Evolutionary conservation across 163 green algal species (phyloP), one percentile per base, ranked within the genome.

Genomic region (Scenedesmus sp.): DNA sequence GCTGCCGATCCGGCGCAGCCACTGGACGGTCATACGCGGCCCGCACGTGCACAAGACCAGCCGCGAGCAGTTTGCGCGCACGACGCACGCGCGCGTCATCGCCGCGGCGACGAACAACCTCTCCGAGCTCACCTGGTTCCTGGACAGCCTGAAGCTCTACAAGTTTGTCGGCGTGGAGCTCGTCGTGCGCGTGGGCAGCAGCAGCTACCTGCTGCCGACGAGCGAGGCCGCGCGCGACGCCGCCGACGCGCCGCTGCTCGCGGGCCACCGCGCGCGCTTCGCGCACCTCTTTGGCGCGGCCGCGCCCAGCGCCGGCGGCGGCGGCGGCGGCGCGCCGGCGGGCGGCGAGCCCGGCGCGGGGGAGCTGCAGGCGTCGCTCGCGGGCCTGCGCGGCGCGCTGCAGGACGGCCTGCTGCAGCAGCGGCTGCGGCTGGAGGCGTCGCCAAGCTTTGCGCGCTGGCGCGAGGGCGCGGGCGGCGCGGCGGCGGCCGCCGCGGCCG

Each of bases 51-150:
- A 88, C 85, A 90, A 90, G 70, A 79, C 62, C 28, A 76, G 71
- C 62, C 83, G 84, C 56, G 85, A 90, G 78, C 85, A 89, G 72
- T 89, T 87, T 70, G 81, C 85, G 57, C 78, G 67, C 42, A 75
- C 70, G 39, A 63, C 69, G 70, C 86, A 89, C 74, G 80, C 81
- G n/a, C 28, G 85, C 44, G 3, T 75, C 67, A 51, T 80, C 17
- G 7, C 39, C 9, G 63, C 51, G 44, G 34, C 44, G 26, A 80
- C 71, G 28, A 80, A 72, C 71, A 80, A 71, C 71, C n/a, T 54
- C 11, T 62, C 36, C 5, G 85, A 89, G 83, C 62, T 89, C 17
- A 36, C 53, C 15, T 87, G 85, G 58, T 72, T 88, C 20, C 75
- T 89, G 29, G 83, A 88, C 56, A 60, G 48, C 13, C 28, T 89